Evolutionary conservation across 1,284 basidiomycete genomes (phyloP).

Genomic region (Golubevia sp.): DNA sequence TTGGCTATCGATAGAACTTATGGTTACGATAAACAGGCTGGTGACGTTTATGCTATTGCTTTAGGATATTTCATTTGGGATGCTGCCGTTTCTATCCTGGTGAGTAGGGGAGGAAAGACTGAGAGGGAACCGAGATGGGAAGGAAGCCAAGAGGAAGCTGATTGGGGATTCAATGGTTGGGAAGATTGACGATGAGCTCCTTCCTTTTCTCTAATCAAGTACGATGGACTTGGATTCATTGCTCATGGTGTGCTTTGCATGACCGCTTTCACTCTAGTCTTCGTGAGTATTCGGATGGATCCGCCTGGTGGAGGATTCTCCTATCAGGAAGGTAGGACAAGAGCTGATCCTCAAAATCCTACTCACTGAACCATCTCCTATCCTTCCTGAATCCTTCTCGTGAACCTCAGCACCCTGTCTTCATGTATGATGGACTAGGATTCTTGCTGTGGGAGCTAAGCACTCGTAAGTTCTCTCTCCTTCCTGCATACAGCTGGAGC

Average conservation of each 20-base stretch:
- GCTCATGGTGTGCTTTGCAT: constrained; percentile 51
- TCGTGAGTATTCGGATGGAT: too few species aligned
- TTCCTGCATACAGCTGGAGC: too few species aligned
- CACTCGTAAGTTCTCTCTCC: constrained; percentile 23
- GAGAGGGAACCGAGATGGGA: too few species aligned
- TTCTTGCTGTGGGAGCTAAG: constrained; percentile 51
- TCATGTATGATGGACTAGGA: constrained; percentile 56
- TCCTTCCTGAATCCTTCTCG: too few species aligned
- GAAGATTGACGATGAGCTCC: too few species aligned
- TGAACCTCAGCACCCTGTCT: constrained; percentile 36
- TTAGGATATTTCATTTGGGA: constrained; percentile 56
- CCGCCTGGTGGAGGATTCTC: too few species aligned
- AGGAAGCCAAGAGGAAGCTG: too few species aligned
- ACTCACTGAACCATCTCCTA: too few species aligned
- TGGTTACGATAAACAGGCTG: constrained; percentile 47
- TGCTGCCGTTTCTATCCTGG: constrained; percentile 28
- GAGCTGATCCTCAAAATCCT: too few species aligned
- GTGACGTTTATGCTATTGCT: constrained; percentile 14
- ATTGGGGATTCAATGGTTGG: too few species aligned
- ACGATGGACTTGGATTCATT: constrained; percentile 58
- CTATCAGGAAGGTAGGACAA: too few species aligned
- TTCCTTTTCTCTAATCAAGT: constrained; percentile 4
- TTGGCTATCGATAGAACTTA: constrained; percentile 40
- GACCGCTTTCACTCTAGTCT: constrained; percentile 28
- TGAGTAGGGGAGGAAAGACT: too few species aligned